Conservation (phyloP, 2,329 filamentous ascomycete species). For the Penicillium decumbens region DNA sequence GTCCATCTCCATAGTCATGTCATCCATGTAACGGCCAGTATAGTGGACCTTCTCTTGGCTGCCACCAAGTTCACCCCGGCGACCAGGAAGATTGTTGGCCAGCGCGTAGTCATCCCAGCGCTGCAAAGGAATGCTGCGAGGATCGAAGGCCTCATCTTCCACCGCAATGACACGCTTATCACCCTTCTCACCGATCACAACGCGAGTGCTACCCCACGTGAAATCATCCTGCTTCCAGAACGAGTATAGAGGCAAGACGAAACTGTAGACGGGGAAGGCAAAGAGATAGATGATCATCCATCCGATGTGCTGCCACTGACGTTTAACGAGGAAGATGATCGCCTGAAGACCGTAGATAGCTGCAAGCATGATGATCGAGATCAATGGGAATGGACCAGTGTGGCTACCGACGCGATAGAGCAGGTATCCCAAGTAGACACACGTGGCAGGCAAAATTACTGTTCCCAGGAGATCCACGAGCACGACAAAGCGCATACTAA, state of each 20-base stretch:
- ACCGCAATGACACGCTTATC: constrained; percentile 84
- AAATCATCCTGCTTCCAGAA: constrained; percentile 99
- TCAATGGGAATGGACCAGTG: constrained; percentile 71
- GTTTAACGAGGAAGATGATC: constrained; percentile 91
- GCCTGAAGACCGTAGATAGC: constrained; percentile 94
- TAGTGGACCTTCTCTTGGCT: constrained; percentile 59
- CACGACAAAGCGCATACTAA: constrained; percentile 95
- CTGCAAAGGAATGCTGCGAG: constrained; percentile 86
- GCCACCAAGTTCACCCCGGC: constrained; percentile 63
- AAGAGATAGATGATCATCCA: constrained; percentile 99
- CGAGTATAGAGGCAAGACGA: constrained; percentile 87
- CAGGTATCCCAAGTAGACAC: constrained; percentile 78
- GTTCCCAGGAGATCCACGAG: constrained; percentile 92
- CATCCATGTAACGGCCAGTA: constrained; percentile 59
- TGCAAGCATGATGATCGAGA: constrained; percentile 84
- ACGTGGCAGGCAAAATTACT: constrained; percentile 84
- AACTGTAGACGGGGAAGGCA: constrained; percentile 92
- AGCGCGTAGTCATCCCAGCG: constrained; percentile 95
- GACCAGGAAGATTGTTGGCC: constrained; percentile 81
- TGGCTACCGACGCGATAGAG: constrained; percentile 70
- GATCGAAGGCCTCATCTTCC: constrained; percentile 79
- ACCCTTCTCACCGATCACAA: constrained; percentile 92
- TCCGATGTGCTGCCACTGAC: constrained; percentile 96
- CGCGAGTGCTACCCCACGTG: constrained; percentile 95
- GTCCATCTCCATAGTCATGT: constrained; percentile 83